Evolutionary conservation across 2,329 filamentous ascomycete species (phyloP).

Genomic region (Beauveria asiatica): DNA sequence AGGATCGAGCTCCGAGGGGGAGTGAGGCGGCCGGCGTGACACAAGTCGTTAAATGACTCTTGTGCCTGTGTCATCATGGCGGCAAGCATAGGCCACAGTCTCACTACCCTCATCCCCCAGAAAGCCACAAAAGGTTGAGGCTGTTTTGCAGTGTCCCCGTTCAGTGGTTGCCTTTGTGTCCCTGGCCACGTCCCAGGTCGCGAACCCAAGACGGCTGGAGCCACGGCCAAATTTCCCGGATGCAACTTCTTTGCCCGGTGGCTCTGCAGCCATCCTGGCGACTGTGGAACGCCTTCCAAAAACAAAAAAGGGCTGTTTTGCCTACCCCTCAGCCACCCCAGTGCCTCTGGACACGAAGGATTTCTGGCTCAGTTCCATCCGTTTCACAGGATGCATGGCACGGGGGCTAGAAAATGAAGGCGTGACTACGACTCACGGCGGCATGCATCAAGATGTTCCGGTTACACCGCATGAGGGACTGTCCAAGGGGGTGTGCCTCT

Average conservation of each 20-base stretch:
- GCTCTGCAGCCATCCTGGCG: slow-evolving; percentile 1
- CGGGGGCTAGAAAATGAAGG: not conserved
- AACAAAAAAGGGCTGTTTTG: not conserved
- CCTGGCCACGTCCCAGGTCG: not conserved
- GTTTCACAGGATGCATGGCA: not conserved
- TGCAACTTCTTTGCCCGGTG: not conserved
- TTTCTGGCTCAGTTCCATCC: not conserved
- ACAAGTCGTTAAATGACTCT: not conserved
- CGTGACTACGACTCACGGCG: not conserved
- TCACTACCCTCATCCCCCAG: not conserved
- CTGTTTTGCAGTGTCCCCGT: not conserved
- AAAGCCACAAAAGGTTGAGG: slow-evolving; percentile 1
- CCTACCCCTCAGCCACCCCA: not conserved
- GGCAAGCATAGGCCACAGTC: not conserved
- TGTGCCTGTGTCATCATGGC: not conserved
- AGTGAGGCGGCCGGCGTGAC: slow-evolving; percentile 3
- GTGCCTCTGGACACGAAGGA: not conserved
- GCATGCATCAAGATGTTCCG: not conserved
- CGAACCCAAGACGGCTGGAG: not conserved
- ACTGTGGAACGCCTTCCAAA: not conserved
- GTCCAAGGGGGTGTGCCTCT: not conserved
- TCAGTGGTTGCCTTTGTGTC: not conserved
- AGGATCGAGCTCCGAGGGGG: not conserved
- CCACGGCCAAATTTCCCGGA: not conserved
- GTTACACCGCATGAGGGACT: not conserved